Percentiles rank a stretch among this genome's conserved stretches.
These are phyloP conservation scores for Austroboletus novae-zelandiae DNA, from an alignment of 1,284 basidiomycete genomes.

Conservation along the genomic window DNA sequence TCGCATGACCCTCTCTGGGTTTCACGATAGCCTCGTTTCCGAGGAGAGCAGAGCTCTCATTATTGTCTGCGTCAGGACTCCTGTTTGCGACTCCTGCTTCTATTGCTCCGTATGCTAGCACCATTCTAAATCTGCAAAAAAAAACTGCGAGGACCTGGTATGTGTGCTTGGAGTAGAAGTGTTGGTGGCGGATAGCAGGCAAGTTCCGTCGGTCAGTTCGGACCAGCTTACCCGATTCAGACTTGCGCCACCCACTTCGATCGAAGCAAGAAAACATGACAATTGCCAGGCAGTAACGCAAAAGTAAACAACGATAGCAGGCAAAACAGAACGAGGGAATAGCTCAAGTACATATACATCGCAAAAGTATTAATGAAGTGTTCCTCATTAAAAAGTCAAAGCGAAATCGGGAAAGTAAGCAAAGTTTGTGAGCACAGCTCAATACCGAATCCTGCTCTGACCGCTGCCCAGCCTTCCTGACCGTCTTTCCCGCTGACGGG, in stretches of 20 bases:
- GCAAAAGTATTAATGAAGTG: slow-evolving; percentile 1
- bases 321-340: slow-evolving; percentile 12
- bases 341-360: slow-evolving; percentile 14
- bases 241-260: no score
- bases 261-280: not conserved
- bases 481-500: slow-evolving; percentile 36
- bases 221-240: no score
- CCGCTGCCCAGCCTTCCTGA: slow-evolving; percentile 32
- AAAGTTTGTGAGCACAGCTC: slow-evolving; percentile 9
- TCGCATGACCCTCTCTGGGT: slow-evolving; percentile 62
- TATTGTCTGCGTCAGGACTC: slow-evolving; percentile 31
- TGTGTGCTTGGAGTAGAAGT: not conserved
- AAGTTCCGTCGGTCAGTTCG: no score
- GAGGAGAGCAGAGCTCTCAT: slow-evolving; percentile 52
- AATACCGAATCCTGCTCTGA: slow-evolving; percentile 30
- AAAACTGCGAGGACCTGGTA: not conserved
- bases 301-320: slow-evolving; percentile 6
- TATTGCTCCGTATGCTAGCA: slow-evolving; percentile 60
- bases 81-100: slow-evolving; percentile 14
- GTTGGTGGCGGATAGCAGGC: no score
- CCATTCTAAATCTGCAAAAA: slow-evolving; percentile 43
- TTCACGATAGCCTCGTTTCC: slow-evolving; percentile 38
- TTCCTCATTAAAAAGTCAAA: slow-evolving; percentile 13
- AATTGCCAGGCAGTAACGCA: not conserved
- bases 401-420: not conserved